A percentile compares a stretch with the other conserved stretches of the same genome.
These are phyloP conservation scores for Ophiosphaerella narmari DNA, from an alignment of 2,329 filamentous ascomycete species.

Conservation along the genomic window DNA sequence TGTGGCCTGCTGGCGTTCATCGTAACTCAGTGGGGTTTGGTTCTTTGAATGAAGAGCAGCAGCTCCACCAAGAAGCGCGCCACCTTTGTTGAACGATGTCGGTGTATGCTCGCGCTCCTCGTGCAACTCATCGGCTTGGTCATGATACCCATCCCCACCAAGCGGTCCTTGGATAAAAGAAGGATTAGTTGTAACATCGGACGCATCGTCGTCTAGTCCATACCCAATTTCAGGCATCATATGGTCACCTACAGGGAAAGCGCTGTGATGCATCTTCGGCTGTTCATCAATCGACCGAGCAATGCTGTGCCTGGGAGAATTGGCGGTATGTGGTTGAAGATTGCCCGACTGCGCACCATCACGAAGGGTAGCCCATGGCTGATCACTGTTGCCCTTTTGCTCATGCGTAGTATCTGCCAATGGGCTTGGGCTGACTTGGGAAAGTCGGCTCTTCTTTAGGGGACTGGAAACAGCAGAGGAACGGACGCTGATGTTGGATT, in stretches of 20 bases:
- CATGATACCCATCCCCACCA: constrained; percentile 58
- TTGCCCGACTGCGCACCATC: constrained; percentile 48
- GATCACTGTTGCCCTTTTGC: constrained; percentile 33
- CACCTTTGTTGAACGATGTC: constrained; percentile 36
- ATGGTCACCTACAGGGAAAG: constrained; percentile 69
- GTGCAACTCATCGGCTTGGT: constrained; percentile 45
- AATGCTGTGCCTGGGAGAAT: constrained; percentile 61
- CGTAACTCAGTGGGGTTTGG: constrained; percentile 29
- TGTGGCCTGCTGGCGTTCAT: constrained; percentile 40
- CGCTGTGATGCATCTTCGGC: constrained; percentile 69
- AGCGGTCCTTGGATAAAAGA: constrained; percentile 79
- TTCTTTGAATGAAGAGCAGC: constrained; percentile 50
- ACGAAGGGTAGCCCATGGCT: constrained; percentile 47
- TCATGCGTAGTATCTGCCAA: constrained; percentile 15
- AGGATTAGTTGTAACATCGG: constrained; percentile 80
- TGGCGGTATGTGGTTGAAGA: constrained; percentile 38
- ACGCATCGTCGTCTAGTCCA: constrained; percentile 55
- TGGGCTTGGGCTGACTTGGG: constrained; percentile 31
- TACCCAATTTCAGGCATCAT: constrained; percentile 81
- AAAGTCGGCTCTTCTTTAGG: constrained; percentile 29
- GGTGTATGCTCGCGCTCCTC: constrained; percentile 42
- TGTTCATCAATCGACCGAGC: constrained; percentile 51
- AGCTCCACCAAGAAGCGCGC: constrained; percentile 52
- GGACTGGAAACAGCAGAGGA: constrained; percentile 38
- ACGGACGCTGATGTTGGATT: constrained; percentile 68